Evolutionary conservation across 495 filamentous ascomycete species (phyloP).

Genomic region (Penicillium salamii): DNA sequence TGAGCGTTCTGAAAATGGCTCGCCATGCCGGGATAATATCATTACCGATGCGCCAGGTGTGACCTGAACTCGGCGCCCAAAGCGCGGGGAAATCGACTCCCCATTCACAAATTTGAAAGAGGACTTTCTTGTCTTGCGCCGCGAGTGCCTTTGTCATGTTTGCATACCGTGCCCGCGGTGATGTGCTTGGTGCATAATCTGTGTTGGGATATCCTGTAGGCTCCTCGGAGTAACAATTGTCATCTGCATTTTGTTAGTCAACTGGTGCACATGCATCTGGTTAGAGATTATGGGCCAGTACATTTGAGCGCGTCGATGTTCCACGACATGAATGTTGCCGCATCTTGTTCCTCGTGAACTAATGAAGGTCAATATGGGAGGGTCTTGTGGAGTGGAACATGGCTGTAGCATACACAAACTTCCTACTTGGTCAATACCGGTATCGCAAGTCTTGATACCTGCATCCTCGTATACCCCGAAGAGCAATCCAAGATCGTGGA

Average conservation of each 20-base stretch:
- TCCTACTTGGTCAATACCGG: constrained; percentile 24
- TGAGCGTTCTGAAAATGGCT: constrained; percentile 47
- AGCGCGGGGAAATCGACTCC: constrained; percentile 46
- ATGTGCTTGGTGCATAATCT: constrained; percentile 37
- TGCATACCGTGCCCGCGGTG: constrained; percentile 26
- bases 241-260: constrained; percentile 25
- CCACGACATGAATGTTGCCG: constrained; percentile 41
- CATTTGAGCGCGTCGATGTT: constrained; percentile 47
- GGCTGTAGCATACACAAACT: constrained; percentile 23
- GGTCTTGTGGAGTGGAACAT: background rate
- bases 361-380: constrained; percentile 6
- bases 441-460: constrained; percentile 35
- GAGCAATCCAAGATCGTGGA: constrained; percentile 46
- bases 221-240: constrained; percentile 51
- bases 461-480: constrained; percentile 58
- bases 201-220: constrained; percentile 33
- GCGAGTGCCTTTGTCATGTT: constrained; percentile 32
- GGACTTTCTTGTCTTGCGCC: constrained; percentile 28
- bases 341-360: constrained; percentile 46
- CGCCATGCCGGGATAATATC: constrained; percentile 55
- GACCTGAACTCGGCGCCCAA: constrained; percentile 47
- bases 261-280: background rate
- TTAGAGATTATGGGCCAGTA: constrained; percentile 1
- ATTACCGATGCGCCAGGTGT: constrained; percentile 53
- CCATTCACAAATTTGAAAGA: constrained; percentile 55